Evolutionary conservation across 805 yeast genomes (phyloP).

Genomic region (Candida andamanensis): DNA sequence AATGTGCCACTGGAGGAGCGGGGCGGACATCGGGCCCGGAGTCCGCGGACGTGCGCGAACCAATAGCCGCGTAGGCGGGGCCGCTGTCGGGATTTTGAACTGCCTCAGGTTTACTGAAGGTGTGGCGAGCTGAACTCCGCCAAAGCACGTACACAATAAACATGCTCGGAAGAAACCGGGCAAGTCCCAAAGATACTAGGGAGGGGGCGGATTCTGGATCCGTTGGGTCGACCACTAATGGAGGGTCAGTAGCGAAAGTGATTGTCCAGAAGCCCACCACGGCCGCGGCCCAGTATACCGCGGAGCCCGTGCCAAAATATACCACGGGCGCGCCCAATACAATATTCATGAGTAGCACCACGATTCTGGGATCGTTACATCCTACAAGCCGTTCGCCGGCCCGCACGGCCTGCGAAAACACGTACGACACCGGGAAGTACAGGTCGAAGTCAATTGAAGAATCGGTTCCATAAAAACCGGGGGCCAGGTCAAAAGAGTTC

Average conservation of each 20-base stretch:
- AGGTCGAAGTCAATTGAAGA: slow-evolving; percentile 57
- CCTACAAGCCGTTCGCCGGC: too few relatives aligned
- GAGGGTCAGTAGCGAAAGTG: slow-evolving; percentile 73
- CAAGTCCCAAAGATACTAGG: slow-evolving; percentile 65
- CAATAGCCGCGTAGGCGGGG: not conserved
- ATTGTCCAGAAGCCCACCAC: slow-evolving; percentile 83
- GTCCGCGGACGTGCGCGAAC: slow-evolving; percentile 1
- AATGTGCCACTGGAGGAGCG: slow-evolving; percentile 37
- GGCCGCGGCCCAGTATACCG: slow-evolving; percentile 52
- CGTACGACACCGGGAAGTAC: slow-evolving; percentile 70
- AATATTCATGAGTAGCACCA: slow-evolving; percentile 54
- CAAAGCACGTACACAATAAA: slow-evolving; percentile 71
- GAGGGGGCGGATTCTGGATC: slow-evolving; percentile 51
- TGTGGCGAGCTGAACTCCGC: slow-evolving; percentile 47
- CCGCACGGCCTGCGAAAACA: slow-evolving; percentile 40
- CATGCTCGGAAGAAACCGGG: slow-evolving; percentile 68
- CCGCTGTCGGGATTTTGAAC: too few relatives aligned
- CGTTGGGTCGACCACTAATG: slow-evolving; percentile 51
- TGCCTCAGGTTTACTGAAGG: slow-evolving; percentile 26
- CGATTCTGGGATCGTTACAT: slow-evolving; percentile 65
- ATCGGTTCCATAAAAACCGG: slow-evolving; percentile 51
- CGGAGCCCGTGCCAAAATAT: slow-evolving; percentile 41
- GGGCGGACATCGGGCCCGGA: too few relatives aligned
- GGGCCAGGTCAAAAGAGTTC: slow-evolving; percentile 39
- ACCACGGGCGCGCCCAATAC: slow-evolving; percentile 59